Percentiles rank a stretch among this genome's conserved stretches.
Conservation (phyloP, 1,284 basidiomycete genomes). For the Trametes sp. region DNA sequence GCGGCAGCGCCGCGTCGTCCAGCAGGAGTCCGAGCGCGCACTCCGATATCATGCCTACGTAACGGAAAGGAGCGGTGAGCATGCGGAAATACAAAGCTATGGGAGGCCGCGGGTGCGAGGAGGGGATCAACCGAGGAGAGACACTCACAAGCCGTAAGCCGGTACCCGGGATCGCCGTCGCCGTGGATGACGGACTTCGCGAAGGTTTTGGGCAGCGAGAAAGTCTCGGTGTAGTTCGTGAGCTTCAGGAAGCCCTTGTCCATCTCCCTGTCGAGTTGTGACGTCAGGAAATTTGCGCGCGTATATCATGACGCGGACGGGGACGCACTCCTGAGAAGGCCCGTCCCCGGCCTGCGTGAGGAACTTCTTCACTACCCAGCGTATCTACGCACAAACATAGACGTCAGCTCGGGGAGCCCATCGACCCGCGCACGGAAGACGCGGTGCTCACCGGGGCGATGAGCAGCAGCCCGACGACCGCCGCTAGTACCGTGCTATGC, state of each 20-base stretch:
- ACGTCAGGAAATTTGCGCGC: not conserved
- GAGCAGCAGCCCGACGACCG: slow-evolving; percentile 21
- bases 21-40: slow-evolving; percentile 74
- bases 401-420: not conserved
- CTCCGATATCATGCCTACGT: slow-evolving; percentile 77
- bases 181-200: slow-evolving; percentile 68
- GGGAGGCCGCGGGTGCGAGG: not conserved
- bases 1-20: slow-evolving; percentile 57
- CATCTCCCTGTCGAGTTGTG: slow-evolving; percentile 50
- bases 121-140: not conserved
- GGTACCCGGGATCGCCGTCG: slow-evolving; percentile 85
- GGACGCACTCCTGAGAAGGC: slow-evolving; percentile 63
- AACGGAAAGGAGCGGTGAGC: not conserved
- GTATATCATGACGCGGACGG: not conserved
- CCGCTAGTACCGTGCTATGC: slow-evolving; percentile 46
- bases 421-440: too few species aligned
- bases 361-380: slow-evolving; percentile 59
- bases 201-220: slow-evolving; percentile 53
- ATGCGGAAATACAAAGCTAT: not conserved
- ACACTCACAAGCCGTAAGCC: slow-evolving; percentile 67
- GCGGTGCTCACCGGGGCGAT: slow-evolving; percentile 46
- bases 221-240: slow-evolving; percentile 63
- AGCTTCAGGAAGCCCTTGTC: slow-evolving; percentile 63
- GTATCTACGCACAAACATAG: slow-evolving; percentile 46
- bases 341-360: slow-evolving; percentile 67